Evolutionary conservation across 768 basidiomycete species (phyloP).

Genomic region (Obba rivulosa): DNA sequence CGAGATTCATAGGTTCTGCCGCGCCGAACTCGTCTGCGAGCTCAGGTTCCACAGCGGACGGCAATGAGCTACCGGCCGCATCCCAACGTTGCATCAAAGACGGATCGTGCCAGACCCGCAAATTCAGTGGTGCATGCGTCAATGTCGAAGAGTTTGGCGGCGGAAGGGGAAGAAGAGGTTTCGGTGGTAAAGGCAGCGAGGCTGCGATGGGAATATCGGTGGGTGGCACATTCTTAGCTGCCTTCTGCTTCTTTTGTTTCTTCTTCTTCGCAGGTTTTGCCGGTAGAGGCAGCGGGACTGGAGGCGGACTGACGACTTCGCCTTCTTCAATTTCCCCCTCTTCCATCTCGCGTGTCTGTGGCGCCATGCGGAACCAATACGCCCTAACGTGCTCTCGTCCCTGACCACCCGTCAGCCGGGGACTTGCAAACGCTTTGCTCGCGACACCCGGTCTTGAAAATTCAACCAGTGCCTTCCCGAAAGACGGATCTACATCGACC

Average conservation of each 20-base stretch:
- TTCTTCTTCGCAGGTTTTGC: slow-evolving; percentile 8
- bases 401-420: slow-evolving; percentile 12
- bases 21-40: too few species aligned
- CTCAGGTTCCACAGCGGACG: background rate
- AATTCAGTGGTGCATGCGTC: background rate
- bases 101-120: too few species aligned
- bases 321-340: slow-evolving; percentile 25
- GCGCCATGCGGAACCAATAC: slow-evolving; percentile 17
- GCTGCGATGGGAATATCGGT: background rate
- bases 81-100: too few species aligned
- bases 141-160: too few species aligned
- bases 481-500: slow-evolving; percentile 13
- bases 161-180: background rate
- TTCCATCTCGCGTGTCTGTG: slow-evolving; percentile 15
- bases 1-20: background rate
- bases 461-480: slow-evolving; percentile 23
- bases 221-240: slow-evolving; percentile 2
- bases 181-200: background rate
- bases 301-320: slow-evolving; percentile 5
- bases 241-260: slow-evolving; percentile 14
- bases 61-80: background rate
- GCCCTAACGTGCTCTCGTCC: slow-evolving; percentile 24
- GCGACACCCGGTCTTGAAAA: slow-evolving; percentile 13
- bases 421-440: slow-evolving; percentile 15
- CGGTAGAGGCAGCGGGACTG: background rate